These are phyloP conservation scores for Paramecium sexaurelia DNA, from an alignment of 73 alveolate genomes.

Conservation along the genomic window DNA sequence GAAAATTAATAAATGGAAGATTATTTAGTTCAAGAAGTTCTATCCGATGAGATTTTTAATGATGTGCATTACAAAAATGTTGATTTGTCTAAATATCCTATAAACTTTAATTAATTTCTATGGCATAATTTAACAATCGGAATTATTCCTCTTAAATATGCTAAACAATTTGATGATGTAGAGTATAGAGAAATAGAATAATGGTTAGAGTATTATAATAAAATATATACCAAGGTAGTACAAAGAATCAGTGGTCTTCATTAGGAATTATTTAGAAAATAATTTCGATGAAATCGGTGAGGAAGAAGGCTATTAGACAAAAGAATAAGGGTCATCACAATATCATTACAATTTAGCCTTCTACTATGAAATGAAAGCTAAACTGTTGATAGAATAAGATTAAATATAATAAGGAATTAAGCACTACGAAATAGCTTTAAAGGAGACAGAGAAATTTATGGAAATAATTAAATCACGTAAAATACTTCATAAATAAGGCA, in stretches of 20 bases:
- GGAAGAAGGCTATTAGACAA: neutral
- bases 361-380: neutral
- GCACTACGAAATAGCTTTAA: neutral
- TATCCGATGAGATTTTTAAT: neutral
- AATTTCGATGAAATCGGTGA: neutral
- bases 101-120: neutral
- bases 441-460: neutral
- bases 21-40: neutral
- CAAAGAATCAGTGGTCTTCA: neutral
- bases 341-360: neutral
- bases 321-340: neutral
- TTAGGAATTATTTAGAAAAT: neutral
- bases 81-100: constrained; percentile 7
- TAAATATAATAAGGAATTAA: neutral
- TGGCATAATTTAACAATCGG: neutral
- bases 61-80: neutral
- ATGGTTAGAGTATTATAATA: constrained; percentile 11
- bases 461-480: neutral
- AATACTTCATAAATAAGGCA: neutral
- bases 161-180: neutral
- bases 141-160: neutral
- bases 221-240: neutral
- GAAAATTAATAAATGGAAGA: neutral
- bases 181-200: neutral
- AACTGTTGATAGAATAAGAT: neutral